A percentile compares a stretch with the other conserved stretches of the same genome.
Evolutionary conservation across 768 basidiomycete genomes (phyloP).

Genomic region (Boletus rex-veris): DNA sequence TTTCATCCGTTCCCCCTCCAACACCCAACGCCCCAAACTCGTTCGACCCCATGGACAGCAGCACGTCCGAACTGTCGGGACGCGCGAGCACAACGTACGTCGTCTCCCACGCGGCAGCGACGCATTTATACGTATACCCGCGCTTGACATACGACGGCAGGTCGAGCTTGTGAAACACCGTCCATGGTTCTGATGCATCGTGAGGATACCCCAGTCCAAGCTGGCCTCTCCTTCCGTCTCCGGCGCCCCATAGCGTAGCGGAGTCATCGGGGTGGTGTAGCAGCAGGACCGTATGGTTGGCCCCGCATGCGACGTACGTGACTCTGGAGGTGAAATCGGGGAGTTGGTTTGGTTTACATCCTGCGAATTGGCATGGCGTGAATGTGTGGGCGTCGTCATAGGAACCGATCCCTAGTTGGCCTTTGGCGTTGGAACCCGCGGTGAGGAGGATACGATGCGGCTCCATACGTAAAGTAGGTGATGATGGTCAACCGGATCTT

Average conservation of each 20-base stretch:
- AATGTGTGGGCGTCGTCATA: conserved; percentile 40
- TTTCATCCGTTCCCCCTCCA: conserved; percentile 28
- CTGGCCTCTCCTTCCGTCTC: conserved; percentile 69
- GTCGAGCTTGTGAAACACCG: conserved; percentile 48
- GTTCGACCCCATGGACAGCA: conserved; percentile 80
- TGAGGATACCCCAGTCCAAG: conserved; percentile 46
- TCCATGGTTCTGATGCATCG: conserved; percentile 13
- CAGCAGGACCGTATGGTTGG: conserved; percentile 77
- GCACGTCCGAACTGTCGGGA: conserved; percentile 41
- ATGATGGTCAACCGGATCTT: neutral
- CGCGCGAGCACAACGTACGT: conserved; percentile 63
- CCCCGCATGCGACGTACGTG: conserved; percentile 59
- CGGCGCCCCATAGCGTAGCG: conserved; percentile 66
- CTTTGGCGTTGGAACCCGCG: conserved; percentile 48
- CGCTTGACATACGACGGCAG: conserved; percentile 29
- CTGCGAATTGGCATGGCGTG: conserved; percentile 35
- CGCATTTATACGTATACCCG: conserved; percentile 43
- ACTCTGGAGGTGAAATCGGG: conserved; percentile 33
- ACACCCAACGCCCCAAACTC: conserved; percentile 81
- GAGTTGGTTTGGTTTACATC: conserved; percentile 17
- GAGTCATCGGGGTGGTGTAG: conserved; percentile 36
- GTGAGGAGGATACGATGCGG: conserved; percentile 28
- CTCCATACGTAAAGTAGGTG: neutral
- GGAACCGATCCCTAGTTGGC: conserved; percentile 43
- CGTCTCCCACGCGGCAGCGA: conserved; percentile 83